Conservation (phyloP, 257 asterid genomes). For the Nicotiana knightiana region DNA sequence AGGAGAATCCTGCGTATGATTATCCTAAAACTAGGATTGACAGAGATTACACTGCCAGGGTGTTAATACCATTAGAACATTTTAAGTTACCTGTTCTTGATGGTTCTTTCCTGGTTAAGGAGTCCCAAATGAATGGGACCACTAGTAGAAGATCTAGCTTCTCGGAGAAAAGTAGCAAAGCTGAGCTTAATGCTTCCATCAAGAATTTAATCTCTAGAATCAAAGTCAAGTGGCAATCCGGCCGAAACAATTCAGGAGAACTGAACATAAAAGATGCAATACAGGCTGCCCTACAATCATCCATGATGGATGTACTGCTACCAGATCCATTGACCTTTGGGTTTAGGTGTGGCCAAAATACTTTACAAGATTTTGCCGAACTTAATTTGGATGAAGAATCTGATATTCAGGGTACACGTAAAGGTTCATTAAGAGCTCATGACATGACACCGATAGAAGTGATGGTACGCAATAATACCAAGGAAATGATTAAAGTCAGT, state of each 20-base stretch:
- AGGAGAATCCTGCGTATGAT: slow-evolving; percentile 41
- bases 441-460: slow-evolving; percentile 86
- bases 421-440: slow-evolving; percentile 58
- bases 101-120: slow-evolving; percentile 63
- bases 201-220: slow-evolving; percentile 77
- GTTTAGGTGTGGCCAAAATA: slow-evolving; percentile 59
- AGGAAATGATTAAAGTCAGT: slow-evolving; percentile 56
- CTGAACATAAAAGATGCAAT: slow-evolving; percentile 86
- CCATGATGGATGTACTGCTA: slow-evolving; percentile 89
- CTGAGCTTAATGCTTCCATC: slow-evolving; percentile 77
- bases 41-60: slow-evolving; percentile 89
- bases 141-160: slow-evolving; percentile 49
- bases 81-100: slow-evolving; percentile 93
- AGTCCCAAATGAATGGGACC: slow-evolving; percentile 37
- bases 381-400: slow-evolving; percentile 27
- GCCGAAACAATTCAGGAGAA: slow-evolving; percentile 97
- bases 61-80: slow-evolving; percentile 91
- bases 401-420: slow-evolving; percentile 17
- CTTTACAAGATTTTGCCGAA: slow-evolving; percentile 17
- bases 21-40: slow-evolving; percentile 93
- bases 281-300: slow-evolving; percentile 88
- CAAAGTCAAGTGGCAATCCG: slow-evolving; percentile 97
- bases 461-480: slow-evolving; percentile 90
- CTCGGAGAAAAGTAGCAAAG: slow-evolving; percentile 76
- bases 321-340: slow-evolving; percentile 99